Evolutionary conservation across 2,329 filamentous ascomycete species (phyloP), one percentile per base, ranked within the genome.

Genomic region (Beauveria brongniartii): DNA sequence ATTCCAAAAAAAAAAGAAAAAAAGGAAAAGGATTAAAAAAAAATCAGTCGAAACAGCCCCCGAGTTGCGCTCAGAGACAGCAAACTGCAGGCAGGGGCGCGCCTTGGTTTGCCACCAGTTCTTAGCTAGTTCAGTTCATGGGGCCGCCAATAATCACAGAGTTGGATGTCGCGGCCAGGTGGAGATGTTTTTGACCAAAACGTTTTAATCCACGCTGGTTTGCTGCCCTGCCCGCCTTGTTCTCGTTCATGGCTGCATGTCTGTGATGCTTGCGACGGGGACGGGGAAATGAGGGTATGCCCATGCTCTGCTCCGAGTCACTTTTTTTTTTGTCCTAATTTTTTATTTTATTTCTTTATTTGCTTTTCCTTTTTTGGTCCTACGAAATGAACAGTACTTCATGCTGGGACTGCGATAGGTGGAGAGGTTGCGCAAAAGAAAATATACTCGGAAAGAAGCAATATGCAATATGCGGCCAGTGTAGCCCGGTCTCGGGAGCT

Each of bases 111-210:
- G 41, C 55, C 43, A 57, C 55, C 55, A 40, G 22, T 22, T 22
- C 2, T 12, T 26, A 37, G 44, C 12, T 47, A 37, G 44, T 24
- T 46, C n/a, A 20, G 18, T 43, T 20, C 41, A 43, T n/a, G 4
- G 8, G 40, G n/a, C 26, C 44, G 7, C 44, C 55, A 57, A 57
- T 50, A 57, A 41, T 50, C 20, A 57, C 12, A 12, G 44, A 41
- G 55, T 26, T 37, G 20, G 18, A 47, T 57, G 55, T 57, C 55
- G 55, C 55, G 55, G 44, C 55, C 30, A 2, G 16, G 55, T 57
- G 55, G 55, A 50, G 55, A 50, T 30, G 30, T 22, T 50, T 20
- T 50, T 28, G 54, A 50, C 44, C 54, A 30, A 44, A 57, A 50
- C 44, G 44, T 57, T 50, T 50, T 20, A 50, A 41, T 50, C 50